These are phyloP conservation scores for Emergomyces pasteurianus DNA, from an alignment of 2,329 filamentous ascomycete genomes.

Conservation along the genomic window DNA sequence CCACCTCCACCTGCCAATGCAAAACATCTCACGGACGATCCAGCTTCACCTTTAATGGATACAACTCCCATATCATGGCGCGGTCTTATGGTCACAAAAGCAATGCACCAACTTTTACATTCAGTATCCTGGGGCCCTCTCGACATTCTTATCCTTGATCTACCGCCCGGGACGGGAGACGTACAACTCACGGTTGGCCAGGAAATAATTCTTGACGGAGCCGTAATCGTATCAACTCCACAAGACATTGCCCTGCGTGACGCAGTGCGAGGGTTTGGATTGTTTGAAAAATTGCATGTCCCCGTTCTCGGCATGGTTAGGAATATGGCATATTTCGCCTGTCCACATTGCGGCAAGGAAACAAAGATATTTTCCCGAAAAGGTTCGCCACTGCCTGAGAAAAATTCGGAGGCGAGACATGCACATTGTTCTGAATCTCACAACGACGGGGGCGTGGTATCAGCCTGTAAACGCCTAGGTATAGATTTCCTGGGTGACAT, in stretches of 20 bases:
- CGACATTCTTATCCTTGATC: conserved; percentile 77
- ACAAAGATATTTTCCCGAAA: conserved; percentile 59
- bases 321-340: conserved; percentile 80
- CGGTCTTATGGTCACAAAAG: conserved; percentile 95
- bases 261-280: conserved; percentile 78
- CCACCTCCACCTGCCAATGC: conserved; percentile 43
- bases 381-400: conserved; percentile 9
- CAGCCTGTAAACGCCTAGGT: conserved; percentile 57
- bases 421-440: conserved; percentile 10
- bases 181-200: conserved; percentile 96
- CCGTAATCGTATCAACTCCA: conserved; percentile 78
- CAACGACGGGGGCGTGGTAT: conserved; percentile 49
- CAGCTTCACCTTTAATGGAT: conserved; percentile 27
- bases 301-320: conserved; percentile 74
- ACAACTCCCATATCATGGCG: conserved; percentile 81
- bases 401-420: conserved; percentile 6
- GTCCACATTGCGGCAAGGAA: conserved; percentile 62
- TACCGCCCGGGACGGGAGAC: conserved; percentile 90
- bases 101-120: conserved; percentile 85
- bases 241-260: conserved; percentile 89
- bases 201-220: conserved; percentile 77
- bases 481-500: conserved; percentile 81
- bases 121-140: conserved; percentile 88
- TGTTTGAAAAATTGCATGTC: conserved; percentile 78
- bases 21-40: conserved; percentile 15